Percentiles rank a stretch among this genome's conserved stretches.
Conservation (phyloP, 257 asterid species). For the Plantago ovata region DNA sequence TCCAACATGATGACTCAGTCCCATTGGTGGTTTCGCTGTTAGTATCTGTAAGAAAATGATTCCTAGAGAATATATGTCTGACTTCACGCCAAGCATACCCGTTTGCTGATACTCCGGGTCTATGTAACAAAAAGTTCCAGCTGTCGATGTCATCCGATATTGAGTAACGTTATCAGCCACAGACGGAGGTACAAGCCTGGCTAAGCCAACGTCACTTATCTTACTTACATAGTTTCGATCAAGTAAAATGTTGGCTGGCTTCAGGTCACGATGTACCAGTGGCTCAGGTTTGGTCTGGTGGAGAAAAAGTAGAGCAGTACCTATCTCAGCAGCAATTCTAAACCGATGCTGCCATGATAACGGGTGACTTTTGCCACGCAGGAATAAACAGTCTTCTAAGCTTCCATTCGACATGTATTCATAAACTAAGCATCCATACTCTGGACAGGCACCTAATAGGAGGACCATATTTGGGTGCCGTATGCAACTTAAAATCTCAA, state of each 20-base stretch:
- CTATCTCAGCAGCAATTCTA: slow-evolving; percentile 78
- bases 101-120: slow-evolving; percentile 98
- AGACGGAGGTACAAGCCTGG: slow-evolving; percentile 90
- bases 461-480: slow-evolving; percentile 96
- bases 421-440: slow-evolving; percentile 88
- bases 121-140: slow-evolving; percentile 94
- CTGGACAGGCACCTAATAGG: slow-evolving; percentile 95
- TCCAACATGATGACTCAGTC: slow-evolving; percentile 71
- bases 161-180: slow-evolving; percentile 82
- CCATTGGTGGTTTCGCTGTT: slow-evolving; percentile 82
- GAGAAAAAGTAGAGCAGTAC: slow-evolving; percentile 79
- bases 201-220: slow-evolving; percentile 88
- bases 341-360: slow-evolving; percentile 85
- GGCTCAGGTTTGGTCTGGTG: slow-evolving; percentile 97
- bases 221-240: slow-evolving; percentile 85
- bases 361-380: slow-evolving; percentile 60
- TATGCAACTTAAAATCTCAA: slow-evolving; percentile 83
- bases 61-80: slow-evolving; percentile 84
- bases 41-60: slow-evolving; percentile 74
- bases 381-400: slow-evolving; percentile 78
- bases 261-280: slow-evolving; percentile 81
- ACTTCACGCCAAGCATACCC: slow-evolving; percentile 95
- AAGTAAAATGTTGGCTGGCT: slow-evolving; percentile 80
- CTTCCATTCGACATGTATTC: slow-evolving; percentile 89
- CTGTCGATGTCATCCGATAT: slow-evolving; percentile 87